Conservation (phyloP, 192 early-diverging fungal genomes). For the Backusella macrospora region DNA sequence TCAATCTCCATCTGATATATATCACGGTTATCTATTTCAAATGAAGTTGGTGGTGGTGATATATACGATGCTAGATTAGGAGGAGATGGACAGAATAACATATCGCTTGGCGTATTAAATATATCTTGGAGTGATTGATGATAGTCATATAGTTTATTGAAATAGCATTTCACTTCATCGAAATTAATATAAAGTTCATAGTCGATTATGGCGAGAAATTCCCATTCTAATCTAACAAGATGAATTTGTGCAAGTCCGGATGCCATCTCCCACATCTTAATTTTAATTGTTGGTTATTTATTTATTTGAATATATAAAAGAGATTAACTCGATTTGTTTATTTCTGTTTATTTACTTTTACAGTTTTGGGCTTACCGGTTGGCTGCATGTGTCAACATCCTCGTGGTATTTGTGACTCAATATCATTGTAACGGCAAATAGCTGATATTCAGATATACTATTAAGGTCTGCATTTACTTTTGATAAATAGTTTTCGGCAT, state of each 20-base stretch:
- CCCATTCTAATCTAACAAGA: slow-evolving; percentile 9
- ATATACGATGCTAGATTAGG: too few relatives aligned
- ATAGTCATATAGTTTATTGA: background rate
- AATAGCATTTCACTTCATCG: background rate
- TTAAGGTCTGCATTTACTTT: background rate
- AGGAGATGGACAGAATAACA: background rate
- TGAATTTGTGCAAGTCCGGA: background rate
- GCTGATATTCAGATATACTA: background rate
- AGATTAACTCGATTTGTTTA: background rate
- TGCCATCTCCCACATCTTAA: background rate
- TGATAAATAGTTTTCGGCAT: background rate
- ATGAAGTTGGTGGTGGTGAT: too few relatives aligned
- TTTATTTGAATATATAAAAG: background rate
- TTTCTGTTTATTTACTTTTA: background rate
- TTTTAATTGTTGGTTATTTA: background rate
- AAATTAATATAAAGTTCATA: background rate
- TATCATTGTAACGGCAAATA: background rate
- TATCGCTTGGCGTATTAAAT: background rate
- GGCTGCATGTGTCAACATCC: slow-evolving; percentile 2
- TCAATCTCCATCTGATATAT: background rate
- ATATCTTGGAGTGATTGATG: background rate
- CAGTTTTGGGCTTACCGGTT: background rate
- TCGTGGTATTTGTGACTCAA: slow-evolving; percentile 5
- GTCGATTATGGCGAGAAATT: background rate
- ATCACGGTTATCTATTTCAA: too few relatives aligned